These are phyloP conservation scores for Aspergillus steynii DNA, from an alignment of 495 filamentous ascomycete species.

Conservation along the genomic window DNA sequence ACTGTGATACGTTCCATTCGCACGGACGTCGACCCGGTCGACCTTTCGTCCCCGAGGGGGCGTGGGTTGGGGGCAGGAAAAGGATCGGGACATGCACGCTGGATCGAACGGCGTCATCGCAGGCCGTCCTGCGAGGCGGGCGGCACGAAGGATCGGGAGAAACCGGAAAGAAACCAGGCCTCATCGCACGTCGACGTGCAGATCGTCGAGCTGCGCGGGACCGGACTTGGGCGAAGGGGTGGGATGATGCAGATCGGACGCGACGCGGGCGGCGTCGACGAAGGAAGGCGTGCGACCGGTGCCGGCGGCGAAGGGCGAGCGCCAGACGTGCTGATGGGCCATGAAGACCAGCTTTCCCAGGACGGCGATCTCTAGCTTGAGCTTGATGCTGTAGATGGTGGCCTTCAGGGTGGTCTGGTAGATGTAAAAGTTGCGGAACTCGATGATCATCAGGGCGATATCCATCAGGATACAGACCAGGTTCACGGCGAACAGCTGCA, in stretches of 20 bases:
- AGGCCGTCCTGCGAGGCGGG: too few relatives aligned
- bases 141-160: too few relatives aligned
- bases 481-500: conserved; percentile 49
- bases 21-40: neutral
- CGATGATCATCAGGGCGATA: conserved; percentile 43
- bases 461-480: conserved; percentile 43
- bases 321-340: neutral
- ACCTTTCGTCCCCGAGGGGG: neutral
- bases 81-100: neutral
- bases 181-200: neutral
- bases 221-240: neutral
- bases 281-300: neutral
- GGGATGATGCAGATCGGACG: neutral
- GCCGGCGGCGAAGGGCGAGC: neutral
- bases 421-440: conserved; percentile 44
- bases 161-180: neutral
- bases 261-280: neutral
- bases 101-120: too few relatives aligned
- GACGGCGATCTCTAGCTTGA: conserved; percentile 56
- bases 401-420: conserved; percentile 47
- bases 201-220: neutral
- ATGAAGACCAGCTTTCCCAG: conserved; percentile 26
- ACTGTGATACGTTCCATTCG: neutral
- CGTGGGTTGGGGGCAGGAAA: neutral
- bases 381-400: conserved; percentile 52